Evolutionary conservation across 495 filamentous ascomycete genomes (phyloP), one percentile per base, ranked within the genome.

Genomic region (Clohesyomyces aquaticus): DNA sequence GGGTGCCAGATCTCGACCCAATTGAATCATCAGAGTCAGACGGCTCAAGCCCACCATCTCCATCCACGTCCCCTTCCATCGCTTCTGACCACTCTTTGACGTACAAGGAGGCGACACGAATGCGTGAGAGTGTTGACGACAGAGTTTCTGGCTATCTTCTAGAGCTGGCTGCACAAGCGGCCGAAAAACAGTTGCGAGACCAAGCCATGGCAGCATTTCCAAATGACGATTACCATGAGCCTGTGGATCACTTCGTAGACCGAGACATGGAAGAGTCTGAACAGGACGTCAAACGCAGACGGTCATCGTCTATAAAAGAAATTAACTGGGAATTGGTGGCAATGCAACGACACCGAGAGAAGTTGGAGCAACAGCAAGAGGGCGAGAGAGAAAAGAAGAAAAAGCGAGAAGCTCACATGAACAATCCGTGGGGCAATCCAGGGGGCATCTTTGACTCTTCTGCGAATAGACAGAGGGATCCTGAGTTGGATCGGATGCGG

Each of bases 101-200:
- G 51, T 73, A 71, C 47, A 77, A 76, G 65, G 71, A 77, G 55
- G 79, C 77, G 57, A 77, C 70, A 1, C 77, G 75, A 26, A 76
- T 74, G 61, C 73, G 77, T 70, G 86, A 78, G 79, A 88, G 78
- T 77, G 86, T 85, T 52, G 87, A 93, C 73, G 86, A 86, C 35
- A 79, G 83, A 61, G 86, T 89, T 59, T 86, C 87, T 46, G 86
- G 86, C 12, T 92, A 91, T 66, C 74, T 96, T 42, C 81, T 93
- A 18, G 84, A 87, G 21, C 76, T 96, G 53, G 89, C 90, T 21
- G 88, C 88, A 41, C 83, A 82, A 53, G 87, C 89, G 60, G 89
- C 89, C 14, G 86, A 93, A 72, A 85, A 85, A 72, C 87, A 93
- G 71, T 68, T 90, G 41, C 79, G 81, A 46, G 87, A 90, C 18